Conservation (phyloP, 139 green algal genomes). For the Closterium sp. region DNA sequence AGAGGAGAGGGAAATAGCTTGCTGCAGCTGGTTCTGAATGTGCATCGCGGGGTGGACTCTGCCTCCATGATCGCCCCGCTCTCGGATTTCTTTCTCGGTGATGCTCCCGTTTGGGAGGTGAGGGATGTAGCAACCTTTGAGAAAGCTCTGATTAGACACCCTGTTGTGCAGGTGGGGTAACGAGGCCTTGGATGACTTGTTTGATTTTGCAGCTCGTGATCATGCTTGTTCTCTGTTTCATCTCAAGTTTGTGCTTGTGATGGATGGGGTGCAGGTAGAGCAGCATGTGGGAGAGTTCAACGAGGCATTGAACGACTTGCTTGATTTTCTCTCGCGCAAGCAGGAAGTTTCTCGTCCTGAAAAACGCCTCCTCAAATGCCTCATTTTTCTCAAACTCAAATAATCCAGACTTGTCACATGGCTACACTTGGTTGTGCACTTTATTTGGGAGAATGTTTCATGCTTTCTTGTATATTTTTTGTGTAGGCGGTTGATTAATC, state of each 20-base stretch:
- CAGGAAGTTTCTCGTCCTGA: neutral
- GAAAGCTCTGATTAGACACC: no score
- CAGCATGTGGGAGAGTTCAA: neutral
- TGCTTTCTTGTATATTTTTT: no score
- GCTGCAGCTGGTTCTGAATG: no score
- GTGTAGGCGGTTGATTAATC: no score
- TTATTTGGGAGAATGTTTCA: no score
- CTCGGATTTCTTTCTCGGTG: no score
- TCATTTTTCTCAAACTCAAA: neutral
- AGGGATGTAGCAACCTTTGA: neutral
- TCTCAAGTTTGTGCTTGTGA: neutral
- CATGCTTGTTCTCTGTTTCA: neutral
- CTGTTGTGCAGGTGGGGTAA: neutral
- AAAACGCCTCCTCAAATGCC: neutral
- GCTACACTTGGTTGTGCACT: no score
- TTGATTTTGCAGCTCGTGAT: neutral
- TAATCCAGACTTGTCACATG: neutral
- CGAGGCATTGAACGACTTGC: neutral
- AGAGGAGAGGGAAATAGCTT: no score
- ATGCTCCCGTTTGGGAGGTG: no score
- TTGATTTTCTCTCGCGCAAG: neutral
- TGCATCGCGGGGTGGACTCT: no score
- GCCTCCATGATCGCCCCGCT: no score
- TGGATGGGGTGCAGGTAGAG: neutral
- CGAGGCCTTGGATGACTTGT: neutral